A percentile compares a stretch with the other conserved stretches of the same genome.
These are phyloP conservation scores for Tremella mesenterica DNA, from an alignment of 768 basidiomycete species.

Conservation along the genomic window DNA sequence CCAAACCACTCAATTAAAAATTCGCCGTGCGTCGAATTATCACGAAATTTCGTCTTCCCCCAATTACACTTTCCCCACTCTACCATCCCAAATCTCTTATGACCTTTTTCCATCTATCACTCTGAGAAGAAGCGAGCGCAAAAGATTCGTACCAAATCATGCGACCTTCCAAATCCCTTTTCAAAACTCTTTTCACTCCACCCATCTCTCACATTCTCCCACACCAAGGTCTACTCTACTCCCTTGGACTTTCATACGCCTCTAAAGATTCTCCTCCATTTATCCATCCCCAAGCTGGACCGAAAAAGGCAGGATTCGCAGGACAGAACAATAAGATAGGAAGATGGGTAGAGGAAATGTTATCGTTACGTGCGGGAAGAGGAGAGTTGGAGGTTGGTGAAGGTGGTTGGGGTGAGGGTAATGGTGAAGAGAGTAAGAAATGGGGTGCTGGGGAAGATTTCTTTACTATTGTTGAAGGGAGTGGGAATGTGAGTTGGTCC, in stretches of 20 bases:
- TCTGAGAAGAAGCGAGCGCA: too few species aligned
- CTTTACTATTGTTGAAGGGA: constrained; percentile 31
- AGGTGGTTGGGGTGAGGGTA: constrained; percentile 26
- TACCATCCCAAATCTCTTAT: too few species aligned
- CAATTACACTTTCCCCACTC: too few species aligned
- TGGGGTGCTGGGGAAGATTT: constrained; percentile 45
- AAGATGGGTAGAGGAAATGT: constrained; percentile 35
- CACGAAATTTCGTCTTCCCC: too few species aligned
- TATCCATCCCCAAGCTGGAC: constrained; percentile 13
- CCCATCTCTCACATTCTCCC: constrained; percentile 8
- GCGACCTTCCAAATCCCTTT: constrained; percentile 5
- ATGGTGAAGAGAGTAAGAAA: constrained; percentile 14
- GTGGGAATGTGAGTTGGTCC: constrained; percentile 19
- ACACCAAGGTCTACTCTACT: constrained; percentile 18
- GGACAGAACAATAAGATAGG: constrained; percentile 16
- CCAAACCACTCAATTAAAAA: too few species aligned
- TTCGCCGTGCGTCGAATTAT: too few species aligned
- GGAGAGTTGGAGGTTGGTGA: constrained; percentile 24
- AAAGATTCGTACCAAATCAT: too few species aligned
- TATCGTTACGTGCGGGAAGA: constrained; percentile 30
- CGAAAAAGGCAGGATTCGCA: constrained; percentile 23
- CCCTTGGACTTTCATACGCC: constrained; percentile 40
- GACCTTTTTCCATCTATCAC: too few species aligned
- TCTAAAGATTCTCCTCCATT: constrained; percentile 43
- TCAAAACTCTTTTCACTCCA: constrained; percentile 8